Percentiles rank a stretch among this genome's conserved stretches.
phyloP scores from a whole-genome alignment of 2,329 filamentous ascomycete genomes.

The Fusarium veterinarium region DNA sequence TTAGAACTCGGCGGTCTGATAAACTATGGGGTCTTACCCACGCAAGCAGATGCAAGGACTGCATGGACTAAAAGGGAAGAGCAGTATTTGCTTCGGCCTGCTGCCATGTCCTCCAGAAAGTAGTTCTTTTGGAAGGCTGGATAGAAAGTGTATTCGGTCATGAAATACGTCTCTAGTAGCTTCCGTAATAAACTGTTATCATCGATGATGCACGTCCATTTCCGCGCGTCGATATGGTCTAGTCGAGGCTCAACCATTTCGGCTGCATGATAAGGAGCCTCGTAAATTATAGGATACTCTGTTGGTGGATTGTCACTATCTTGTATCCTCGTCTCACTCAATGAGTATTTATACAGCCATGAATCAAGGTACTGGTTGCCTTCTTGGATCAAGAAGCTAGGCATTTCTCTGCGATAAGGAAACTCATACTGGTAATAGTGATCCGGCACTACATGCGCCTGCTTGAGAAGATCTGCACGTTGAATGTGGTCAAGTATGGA shows the following conservation, averaged over 20 bases:
- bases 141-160: background rate
- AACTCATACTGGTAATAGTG: background rate
- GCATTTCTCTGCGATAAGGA: background rate
- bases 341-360: background rate
- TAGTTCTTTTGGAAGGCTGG: constrained; percentile 7
- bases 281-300: background rate
- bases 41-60: background rate
- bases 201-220: background rate
- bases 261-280: background rate
- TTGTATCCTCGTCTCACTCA: background rate
- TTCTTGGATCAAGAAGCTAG: background rate
- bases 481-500: background rate
- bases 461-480: background rate
- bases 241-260: background rate
- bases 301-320: background rate
- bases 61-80: constrained; percentile 4
- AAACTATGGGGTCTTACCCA: background rate
- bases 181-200: background rate
- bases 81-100: background rate
- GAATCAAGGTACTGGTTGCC: background rate
- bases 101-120: background rate
- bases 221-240: rapidly evolving
- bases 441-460: background rate
- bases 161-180: background rate
- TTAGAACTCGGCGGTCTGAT: background rate